Evolutionary conservation across 768 basidiomycete genomes (phyloP).

Genomic region (Clitopilus passeckerianus): DNA sequence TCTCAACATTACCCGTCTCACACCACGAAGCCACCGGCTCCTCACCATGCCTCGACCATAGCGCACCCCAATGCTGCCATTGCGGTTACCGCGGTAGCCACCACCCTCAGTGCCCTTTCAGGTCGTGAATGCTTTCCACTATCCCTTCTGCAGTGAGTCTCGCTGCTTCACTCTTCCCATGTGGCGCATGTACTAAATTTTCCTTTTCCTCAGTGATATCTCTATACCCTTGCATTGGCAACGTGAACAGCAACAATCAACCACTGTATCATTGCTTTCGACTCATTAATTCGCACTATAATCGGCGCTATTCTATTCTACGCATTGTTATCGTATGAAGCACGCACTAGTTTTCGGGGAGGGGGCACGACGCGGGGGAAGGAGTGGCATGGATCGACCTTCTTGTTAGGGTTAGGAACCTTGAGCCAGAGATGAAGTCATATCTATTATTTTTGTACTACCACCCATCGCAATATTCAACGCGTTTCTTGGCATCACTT

Average conservation of each 20-base stretch:
- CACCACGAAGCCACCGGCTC: conserved; percentile 15
- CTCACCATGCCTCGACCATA: conserved; percentile 35
- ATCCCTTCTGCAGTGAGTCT: conserved; percentile 3
- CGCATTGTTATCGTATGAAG: conserved; percentile 1
- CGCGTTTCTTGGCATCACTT: background rate
- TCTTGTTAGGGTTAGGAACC: background rate
- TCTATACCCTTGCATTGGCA: background rate
- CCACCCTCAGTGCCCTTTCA: conserved; percentile 63
- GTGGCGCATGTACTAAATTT: conserved; percentile 7
- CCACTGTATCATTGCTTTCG: background rate
- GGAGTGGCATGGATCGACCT: background rate
- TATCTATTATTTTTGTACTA: background rate
- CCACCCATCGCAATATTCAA: background rate
- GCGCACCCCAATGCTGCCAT: conserved; percentile 75
- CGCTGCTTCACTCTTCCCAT: background rate
- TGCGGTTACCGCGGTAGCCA: conserved; percentile 66
- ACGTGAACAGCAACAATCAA: background rate
- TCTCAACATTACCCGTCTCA: background rate
- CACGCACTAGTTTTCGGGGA: background rate
- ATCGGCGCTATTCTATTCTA: background rate
- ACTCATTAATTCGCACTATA: background rate
- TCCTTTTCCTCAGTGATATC: background rate
- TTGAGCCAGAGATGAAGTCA: background rate
- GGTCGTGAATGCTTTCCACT: conserved; percentile 15
- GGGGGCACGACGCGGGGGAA: background rate